Percentiles rank a stretch among this genome's conserved stretches.
These are phyloP conservation scores for Alternaria sp. DNA, from an alignment of 2,329 filamentous ascomycete species.

Conservation along the genomic window DNA sequence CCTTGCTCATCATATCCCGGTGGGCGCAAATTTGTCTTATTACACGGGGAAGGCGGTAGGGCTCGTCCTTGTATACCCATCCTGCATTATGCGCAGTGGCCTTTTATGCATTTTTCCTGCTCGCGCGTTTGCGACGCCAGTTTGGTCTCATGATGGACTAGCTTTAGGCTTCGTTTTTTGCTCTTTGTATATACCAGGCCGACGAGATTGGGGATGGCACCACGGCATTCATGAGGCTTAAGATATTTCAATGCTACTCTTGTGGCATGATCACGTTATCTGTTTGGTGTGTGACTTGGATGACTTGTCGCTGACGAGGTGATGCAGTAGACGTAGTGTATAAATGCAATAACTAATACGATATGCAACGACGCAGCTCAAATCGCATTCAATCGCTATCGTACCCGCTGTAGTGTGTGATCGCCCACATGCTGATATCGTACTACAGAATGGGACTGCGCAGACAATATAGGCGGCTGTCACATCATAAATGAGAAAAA, in stretches of 20 bases:
- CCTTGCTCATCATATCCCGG: not conserved
- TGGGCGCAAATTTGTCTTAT: slow-evolving; percentile 17
- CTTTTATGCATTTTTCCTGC: slow-evolving; percentile 1
- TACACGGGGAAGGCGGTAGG: slow-evolving; percentile 25
- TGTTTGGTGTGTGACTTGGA: not conserved
- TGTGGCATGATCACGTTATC: not conserved
- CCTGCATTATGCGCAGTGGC: slow-evolving; percentile 23
- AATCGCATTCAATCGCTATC: not conserved
- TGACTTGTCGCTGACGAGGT: not conserved
- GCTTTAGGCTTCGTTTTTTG: slow-evolving; percentile 15
- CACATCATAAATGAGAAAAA: not conserved
- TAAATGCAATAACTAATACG: not conserved
- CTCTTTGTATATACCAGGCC: slow-evolving; percentile 30
- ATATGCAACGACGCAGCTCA: not conserved
- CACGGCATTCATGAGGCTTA: not conserved
- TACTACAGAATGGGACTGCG: not conserved
- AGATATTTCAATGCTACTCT: slow-evolving; percentile 7
- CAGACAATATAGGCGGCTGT: not conserved
- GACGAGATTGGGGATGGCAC: not conserved
- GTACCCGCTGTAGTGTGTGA: not conserved
- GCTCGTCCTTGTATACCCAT: slow-evolving; percentile 45
- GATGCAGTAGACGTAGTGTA: not conserved
- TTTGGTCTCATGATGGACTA: slow-evolving; percentile 1
- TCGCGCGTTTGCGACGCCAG: not conserved
- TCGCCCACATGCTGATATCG: not conserved